Conservation (phyloP, 257 asterid species). For the Solanum arcanum region DNA sequence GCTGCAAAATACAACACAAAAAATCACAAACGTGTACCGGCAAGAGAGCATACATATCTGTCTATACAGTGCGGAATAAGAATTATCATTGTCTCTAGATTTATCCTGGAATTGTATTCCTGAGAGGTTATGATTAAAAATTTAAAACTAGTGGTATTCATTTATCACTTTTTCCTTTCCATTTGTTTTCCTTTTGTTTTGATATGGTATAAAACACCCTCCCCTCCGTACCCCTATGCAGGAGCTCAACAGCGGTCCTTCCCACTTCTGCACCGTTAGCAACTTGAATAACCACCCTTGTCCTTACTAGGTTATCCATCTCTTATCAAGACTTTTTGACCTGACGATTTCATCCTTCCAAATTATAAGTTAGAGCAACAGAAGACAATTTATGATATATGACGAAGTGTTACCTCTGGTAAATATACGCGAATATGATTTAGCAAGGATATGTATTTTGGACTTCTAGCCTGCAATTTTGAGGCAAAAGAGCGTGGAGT, state of each 20-base stretch:
- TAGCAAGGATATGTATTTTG: conserved; percentile 83
- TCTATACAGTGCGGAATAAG: not conserved
- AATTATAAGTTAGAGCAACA: not conserved
- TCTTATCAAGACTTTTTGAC: not conserved
- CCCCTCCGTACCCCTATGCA: not conserved
- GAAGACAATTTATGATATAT: not conserved
- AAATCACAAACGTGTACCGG: not conserved
- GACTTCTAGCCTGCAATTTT: conserved; percentile 87
- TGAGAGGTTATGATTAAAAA: not conserved
- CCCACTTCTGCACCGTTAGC: not conserved
- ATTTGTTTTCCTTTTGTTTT: not conserved
- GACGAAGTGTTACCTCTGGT: conserved; percentile 66
- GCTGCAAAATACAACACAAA: conserved; percentile 41
- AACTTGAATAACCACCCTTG: not conserved
- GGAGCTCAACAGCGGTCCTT: not conserved
- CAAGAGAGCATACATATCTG: not conserved
- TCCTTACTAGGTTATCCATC: not conserved
- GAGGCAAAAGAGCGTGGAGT: conserved; percentile 84
- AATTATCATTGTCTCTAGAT: not conserved
- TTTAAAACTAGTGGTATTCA: not conserved
- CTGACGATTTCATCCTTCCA: not conserved
- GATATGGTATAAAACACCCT: not conserved
- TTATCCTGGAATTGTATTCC: not conserved
- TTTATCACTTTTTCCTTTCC: not conserved
- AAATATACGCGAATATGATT: conserved; percentile 92